Evolutionary conservation across 2,329 filamentous ascomycete genomes (phyloP).

Genomic region (Xylaria multiplex): DNA sequence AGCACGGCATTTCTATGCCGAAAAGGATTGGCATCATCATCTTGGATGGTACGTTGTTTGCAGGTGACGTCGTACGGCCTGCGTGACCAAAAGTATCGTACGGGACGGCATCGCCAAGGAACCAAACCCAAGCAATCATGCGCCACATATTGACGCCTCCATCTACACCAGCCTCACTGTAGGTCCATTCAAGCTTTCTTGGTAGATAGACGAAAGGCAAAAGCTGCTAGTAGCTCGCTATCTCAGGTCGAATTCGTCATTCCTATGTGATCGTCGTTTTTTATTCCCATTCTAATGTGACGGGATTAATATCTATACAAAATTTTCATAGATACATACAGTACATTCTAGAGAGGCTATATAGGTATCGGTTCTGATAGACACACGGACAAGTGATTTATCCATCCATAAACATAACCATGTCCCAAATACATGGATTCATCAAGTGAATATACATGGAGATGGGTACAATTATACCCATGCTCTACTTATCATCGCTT

Average conservation of each 20-base stretch:
- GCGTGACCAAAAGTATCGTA: background rate
- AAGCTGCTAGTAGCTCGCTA: background rate
- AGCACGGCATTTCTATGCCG: constrained; percentile 32
- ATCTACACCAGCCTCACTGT: constrained; percentile 3
- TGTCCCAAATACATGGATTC: constrained; percentile 2
- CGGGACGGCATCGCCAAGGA: constrained; percentile 22
- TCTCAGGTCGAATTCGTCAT: background rate
- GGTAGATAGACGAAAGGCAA: too few relatives aligned
- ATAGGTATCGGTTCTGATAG: background rate
- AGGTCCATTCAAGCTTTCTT: too few relatives aligned
- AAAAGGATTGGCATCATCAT: background rate
- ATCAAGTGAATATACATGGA: background rate
- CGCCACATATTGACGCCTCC: background rate
- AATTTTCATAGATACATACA: background rate
- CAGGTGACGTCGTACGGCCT: constrained; percentile 14
- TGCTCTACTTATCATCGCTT: constrained; percentile 20
- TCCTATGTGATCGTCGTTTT: background rate
- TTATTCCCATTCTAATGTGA: too few relatives aligned
- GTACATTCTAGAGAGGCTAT: background rate
- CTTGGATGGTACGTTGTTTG: constrained; percentile 6
- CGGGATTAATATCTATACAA: too few relatives aligned
- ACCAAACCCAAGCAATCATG: background rate
- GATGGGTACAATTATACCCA: constrained; percentile 1
- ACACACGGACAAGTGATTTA: background rate
- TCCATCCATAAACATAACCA: background rate